These are phyloP conservation scores for Colletotrichum gigasporum DNA, from an alignment of 2,329 filamentous ascomycete species.

Conservation along the genomic window DNA sequence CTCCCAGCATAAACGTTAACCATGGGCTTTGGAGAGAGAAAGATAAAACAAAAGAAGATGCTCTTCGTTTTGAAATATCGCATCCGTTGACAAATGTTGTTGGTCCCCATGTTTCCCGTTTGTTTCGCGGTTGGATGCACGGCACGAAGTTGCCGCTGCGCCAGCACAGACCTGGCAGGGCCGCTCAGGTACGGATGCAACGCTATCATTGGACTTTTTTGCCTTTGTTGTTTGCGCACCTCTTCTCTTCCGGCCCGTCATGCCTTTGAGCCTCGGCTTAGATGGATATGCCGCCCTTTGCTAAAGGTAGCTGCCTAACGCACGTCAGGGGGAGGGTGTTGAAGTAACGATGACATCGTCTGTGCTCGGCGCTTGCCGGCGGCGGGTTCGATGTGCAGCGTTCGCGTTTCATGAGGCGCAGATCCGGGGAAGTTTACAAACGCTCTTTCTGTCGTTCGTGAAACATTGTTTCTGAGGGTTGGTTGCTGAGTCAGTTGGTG, in stretches of 20 bases:
- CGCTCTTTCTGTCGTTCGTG: background rate
- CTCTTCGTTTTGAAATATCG: background rate
- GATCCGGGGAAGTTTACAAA: background rate
- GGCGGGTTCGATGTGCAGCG: background rate
- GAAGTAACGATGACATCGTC: background rate
- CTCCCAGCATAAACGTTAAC: constrained; percentile 19
- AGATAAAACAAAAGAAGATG: background rate
- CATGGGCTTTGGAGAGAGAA: background rate
- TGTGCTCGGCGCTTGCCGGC: background rate
- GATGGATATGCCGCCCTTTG: background rate
- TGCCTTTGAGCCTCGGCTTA: background rate
- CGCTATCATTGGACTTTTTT: no score
- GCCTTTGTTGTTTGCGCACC: no score
- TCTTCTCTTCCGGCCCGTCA: no score
- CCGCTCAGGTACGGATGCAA: constrained; percentile 1
- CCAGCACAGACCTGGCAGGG: background rate
- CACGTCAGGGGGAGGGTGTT: background rate
- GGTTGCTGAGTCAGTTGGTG: background rate
- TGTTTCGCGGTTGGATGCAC: background rate
- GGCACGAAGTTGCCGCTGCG: background rate
- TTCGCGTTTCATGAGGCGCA: constrained; percentile 15
- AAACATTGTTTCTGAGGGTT: background rate
- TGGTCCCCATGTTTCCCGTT: background rate
- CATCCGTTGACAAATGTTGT: background rate
- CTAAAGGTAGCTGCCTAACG: background rate